Conservation (phyloP, 805 yeast species). For the Barnettozyma salicaria region DNA sequence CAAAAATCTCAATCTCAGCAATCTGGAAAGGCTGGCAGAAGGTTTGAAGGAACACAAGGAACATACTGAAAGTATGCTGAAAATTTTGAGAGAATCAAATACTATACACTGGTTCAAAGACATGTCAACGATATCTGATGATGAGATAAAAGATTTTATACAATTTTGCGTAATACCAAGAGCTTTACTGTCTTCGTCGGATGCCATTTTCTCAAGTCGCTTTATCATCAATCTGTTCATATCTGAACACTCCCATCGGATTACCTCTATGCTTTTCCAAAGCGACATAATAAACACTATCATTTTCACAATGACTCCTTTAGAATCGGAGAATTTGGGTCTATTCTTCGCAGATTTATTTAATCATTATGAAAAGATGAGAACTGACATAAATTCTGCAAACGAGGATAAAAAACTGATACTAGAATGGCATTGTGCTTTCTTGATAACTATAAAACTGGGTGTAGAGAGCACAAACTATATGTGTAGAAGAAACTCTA, state of each 20-base stretch:
- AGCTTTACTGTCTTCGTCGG: conserved; percentile 70
- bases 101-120: conserved; percentile 38
- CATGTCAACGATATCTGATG: conserved; percentile 10
- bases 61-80: conserved; percentile 28
- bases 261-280: conserved; percentile 43
- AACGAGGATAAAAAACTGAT: conserved; percentile 34
- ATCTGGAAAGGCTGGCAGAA: conserved; percentile 6
- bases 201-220: conserved; percentile 63
- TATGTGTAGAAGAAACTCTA: conserved; percentile 74
- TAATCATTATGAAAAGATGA: conserved; percentile 38
- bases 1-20: conserved; percentile 8
- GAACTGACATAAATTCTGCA: conserved; percentile 30
- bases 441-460: conserved; percentile 31
- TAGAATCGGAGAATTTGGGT: conserved; percentile 80
- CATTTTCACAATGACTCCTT: conserved; percentile 61
- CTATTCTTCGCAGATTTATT: conserved; percentile 59
- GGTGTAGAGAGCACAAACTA: conserved; percentile 45
- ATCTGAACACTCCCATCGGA: conserved; percentile 33
- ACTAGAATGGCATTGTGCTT: conserved; percentile 47
- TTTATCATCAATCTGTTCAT: conserved; percentile 51
- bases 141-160: conserved; percentile 36
- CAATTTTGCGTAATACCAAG: conserved; percentile 72
- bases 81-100: conserved; percentile 27
- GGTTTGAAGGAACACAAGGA: conserved; percentile 33
- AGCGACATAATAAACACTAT: conserved; percentile 47